Base-by-base conservation (phyloP, 1,284 basidiomycete species). In the Tilletia walkeri region DNA sequence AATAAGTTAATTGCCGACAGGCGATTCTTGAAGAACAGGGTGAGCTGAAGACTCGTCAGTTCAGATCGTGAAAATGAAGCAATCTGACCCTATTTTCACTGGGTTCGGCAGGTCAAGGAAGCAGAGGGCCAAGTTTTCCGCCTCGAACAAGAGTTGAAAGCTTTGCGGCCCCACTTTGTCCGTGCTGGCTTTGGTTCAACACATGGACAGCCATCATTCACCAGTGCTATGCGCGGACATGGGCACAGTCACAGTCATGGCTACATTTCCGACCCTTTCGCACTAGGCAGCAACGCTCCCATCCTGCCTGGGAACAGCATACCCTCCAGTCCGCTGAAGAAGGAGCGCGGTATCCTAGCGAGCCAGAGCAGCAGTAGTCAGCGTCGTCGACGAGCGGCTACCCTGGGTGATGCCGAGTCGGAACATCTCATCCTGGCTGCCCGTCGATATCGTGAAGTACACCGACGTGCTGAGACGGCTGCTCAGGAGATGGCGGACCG, bases 371-470 rank as follows among this genome's bases (percentile, higher is more conserved):
- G 36, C 36, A 72, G 24, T 30, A 30, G 72, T 65, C 76, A 75
- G 66, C 47, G 47, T 14, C 71, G 75, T 18, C 70, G 74, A 24
- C 74, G 78, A 41, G 74, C 72, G 20, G 74, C 76, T 39, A 75
- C 75, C 20, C 84, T 85, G 82, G 85, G 85, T 41, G 85, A 86
- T 73, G 85, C 85, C 59, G 84, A 84, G 70, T 78, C 85, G 10
- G 85, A 85, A 69, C 84, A 84, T 53, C 78, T 86, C 16, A 76
- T 86, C 49, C 78, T 84, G 9, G 85, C 85, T 2, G 83, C 83
- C n/a, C 72, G 81, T 39, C 75, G 80, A 41, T 66, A 81, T 65
- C 78, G 79, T 50, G 77, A 79, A 59, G 41, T 45, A 14, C 41
- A 45, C 14, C 41, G 41, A 14, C 41, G 41, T 45, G 41, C 6